phyloP scores from a whole-genome alignment of 345 rosid species.

The Bruguiera sexangula region DNA sequence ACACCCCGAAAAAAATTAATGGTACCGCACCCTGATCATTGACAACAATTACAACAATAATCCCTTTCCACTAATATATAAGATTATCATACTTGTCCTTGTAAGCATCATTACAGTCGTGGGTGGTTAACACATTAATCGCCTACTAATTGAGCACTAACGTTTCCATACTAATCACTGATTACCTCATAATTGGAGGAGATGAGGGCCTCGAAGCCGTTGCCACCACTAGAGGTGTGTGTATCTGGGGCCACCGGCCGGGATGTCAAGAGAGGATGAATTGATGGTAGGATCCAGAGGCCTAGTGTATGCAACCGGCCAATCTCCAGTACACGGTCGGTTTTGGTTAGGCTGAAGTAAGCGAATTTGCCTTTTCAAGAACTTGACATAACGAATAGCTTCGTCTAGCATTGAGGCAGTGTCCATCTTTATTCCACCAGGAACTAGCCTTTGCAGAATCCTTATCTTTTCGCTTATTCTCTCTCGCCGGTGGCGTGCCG shows the following conservation, averaged over 20 bases:
- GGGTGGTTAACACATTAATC: neutral
- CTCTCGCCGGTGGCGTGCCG: slow-evolving; percentile 87
- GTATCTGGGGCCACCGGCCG: slow-evolving; percentile 16
- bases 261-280: slow-evolving; percentile 19
- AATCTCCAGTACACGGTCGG: slow-evolving; percentile 6
- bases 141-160: neutral
- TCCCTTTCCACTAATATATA: neutral
- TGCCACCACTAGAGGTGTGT: neutral
- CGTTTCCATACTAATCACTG: slow-evolving; percentile 17
- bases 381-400: slow-evolving; percentile 88
- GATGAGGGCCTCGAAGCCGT: neutral
- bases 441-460: slow-evolving; percentile 85
- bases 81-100: neutral
- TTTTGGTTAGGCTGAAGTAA: slow-evolving; percentile 47
- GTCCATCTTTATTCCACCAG: slow-evolving; percentile 95
- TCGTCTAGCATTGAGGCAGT: slow-evolving; percentile 96
- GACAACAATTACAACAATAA: neutral
- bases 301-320: slow-evolving; percentile 22
- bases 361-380: slow-evolving; percentile 85
- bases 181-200: slow-evolving; percentile 43
- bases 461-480: slow-evolving; percentile 91
- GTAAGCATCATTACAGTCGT: neutral
- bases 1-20: neutral
- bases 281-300: slow-evolving; percentile 22
- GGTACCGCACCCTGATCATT: neutral